Conservation (phyloP, 1,284 basidiomycete genomes). For the Ganoderma meredithae region DNA sequence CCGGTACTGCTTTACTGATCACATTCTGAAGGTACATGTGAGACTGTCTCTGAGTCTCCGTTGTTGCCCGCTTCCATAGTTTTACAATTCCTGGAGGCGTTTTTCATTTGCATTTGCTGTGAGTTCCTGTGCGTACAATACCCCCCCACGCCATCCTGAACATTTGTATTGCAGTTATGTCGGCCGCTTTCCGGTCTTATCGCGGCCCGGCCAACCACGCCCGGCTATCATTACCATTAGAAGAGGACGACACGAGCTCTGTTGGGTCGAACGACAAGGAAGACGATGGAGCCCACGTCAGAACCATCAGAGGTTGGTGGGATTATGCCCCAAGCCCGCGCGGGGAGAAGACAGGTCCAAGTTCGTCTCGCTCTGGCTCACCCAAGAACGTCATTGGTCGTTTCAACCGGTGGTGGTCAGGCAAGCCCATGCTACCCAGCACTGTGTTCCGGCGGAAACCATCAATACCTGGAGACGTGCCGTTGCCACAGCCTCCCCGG, state of each 20-base stretch:
- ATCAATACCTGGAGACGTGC: constrained; percentile 34
- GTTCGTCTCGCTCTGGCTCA: constrained; percentile 15
- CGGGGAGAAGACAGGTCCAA: constrained; percentile 14
- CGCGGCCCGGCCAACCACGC: constrained; percentile 59
- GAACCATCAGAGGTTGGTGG: constrained; percentile 57
- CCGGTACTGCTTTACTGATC: not conserved
- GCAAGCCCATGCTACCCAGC: constrained; percentile 26
- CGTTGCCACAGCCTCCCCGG: constrained; percentile 37
- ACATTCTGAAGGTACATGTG: constrained; percentile 34
- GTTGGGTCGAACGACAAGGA: constrained; percentile 43
- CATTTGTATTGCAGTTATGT: constrained; percentile 51
- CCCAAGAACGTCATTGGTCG: constrained; percentile 19
- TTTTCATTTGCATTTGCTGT: constrained; percentile 70
- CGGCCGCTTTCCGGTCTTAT: constrained; percentile 63
- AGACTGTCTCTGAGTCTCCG: constrained; percentile 20
- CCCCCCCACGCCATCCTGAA: not conserved
- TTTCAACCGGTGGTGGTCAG: constrained; percentile 30
- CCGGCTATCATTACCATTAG: constrained; percentile 56
- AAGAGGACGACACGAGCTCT: constrained; percentile 40
- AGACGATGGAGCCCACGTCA: constrained; percentile 31
- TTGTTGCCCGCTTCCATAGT: constrained; percentile 57
- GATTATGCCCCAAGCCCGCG: constrained; percentile 50
- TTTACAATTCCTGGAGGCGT: constrained; percentile 59
- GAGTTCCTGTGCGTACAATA: constrained; percentile 37
- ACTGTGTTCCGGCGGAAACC: constrained; percentile 39